phyloP scores from a whole-genome alignment of 768 basidiomycete species.

The Rhodocollybia butyracea region DNA sequence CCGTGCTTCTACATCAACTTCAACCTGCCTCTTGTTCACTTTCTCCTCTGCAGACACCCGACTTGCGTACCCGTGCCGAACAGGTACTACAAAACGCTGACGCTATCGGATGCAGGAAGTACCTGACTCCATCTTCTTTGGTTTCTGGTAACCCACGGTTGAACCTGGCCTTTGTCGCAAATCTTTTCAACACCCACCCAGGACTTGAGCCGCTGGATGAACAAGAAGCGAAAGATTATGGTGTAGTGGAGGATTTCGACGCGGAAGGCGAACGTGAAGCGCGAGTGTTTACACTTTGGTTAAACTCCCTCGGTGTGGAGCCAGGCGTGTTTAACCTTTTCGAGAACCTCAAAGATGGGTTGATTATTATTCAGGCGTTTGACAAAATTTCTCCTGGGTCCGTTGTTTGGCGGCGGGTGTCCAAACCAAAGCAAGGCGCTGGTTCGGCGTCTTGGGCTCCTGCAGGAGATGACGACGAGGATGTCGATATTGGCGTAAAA shows the following conservation, averaged over 20 bases:
- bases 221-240: slow-evolving; percentile 88
- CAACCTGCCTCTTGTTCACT: slow-evolving; percentile 91
- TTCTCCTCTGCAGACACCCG: slow-evolving; percentile 84
- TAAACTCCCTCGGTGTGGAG: slow-evolving; percentile 96
- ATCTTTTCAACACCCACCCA: slow-evolving; percentile 97
- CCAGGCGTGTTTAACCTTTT: slow-evolving; percentile 96
- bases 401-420: slow-evolving; percentile 94
- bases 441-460: slow-evolving; percentile 35
- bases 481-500: slow-evolving; percentile 77
- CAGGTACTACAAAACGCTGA: slow-evolving; percentile 90
- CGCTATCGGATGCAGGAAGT: slow-evolving; percentile 91
- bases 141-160: slow-evolving; percentile 94
- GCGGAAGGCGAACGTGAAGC: slow-evolving; percentile 99
- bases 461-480: slow-evolving; percentile 54
- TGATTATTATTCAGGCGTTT: slow-evolving; percentile 91
- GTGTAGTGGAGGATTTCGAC: slow-evolving; percentile 93
- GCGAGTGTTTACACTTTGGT: slow-evolving; percentile 96
- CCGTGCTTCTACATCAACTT: slow-evolving; percentile 91
- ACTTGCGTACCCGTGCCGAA: slow-evolving; percentile 83
- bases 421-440: slow-evolving; percentile 78
- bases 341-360: slow-evolving; percentile 91
- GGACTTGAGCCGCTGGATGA: slow-evolving; percentile 94
- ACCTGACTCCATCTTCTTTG: slow-evolving; percentile 88
- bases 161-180: slow-evolving; percentile 97
- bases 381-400: slow-evolving; percentile 92